These are phyloP conservation scores for Phytophthora colocasiae DNA, from an alignment of 352 stramenopile species.

Conservation along the genomic window DNA sequence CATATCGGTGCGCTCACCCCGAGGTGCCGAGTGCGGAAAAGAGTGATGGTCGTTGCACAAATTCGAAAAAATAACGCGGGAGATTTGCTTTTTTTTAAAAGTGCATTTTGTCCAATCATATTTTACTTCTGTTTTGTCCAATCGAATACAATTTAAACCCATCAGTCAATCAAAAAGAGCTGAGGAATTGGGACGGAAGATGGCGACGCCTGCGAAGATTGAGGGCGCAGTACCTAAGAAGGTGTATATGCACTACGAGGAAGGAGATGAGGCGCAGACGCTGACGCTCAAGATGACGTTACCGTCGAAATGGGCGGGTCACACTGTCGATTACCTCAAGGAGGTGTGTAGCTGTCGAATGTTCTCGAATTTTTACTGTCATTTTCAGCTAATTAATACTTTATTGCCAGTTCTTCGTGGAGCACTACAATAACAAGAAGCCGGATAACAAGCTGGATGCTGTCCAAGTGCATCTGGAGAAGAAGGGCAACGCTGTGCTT, in stretches of 20 bases:
- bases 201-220: slow-evolving; percentile 64
- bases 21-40: slow-evolving; percentile 19
- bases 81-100: background rate
- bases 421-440: slow-evolving; percentile 92
- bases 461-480: slow-evolving; percentile 71
- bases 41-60: slow-evolving; percentile 35
- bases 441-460: slow-evolving; percentile 67
- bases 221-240: slow-evolving; percentile 87
- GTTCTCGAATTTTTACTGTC: slow-evolving; percentile 13
- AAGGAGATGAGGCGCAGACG: slow-evolving; percentile 63
- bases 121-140: background rate
- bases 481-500: slow-evolving; percentile 57
- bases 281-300: slow-evolving; percentile 91
- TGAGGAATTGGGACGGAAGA: slow-evolving; percentile 16
- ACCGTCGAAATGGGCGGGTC: slow-evolving; percentile 85
- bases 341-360: slow-evolving; percentile 45
- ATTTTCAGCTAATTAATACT: background rate
- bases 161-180: background rate
- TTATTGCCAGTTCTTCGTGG: slow-evolving; percentile 83
- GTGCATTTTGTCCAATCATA: slow-evolving; percentile 21
- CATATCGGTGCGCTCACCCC: slow-evolving; percentile 42
- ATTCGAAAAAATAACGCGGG: slow-evolving; percentile 7
- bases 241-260: slow-evolving; percentile 91
- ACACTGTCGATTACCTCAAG: slow-evolving; percentile 86
- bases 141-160: background rate